Conservation (phyloP, 805 yeast genomes). For the Clavispora santaluciae region DNA sequence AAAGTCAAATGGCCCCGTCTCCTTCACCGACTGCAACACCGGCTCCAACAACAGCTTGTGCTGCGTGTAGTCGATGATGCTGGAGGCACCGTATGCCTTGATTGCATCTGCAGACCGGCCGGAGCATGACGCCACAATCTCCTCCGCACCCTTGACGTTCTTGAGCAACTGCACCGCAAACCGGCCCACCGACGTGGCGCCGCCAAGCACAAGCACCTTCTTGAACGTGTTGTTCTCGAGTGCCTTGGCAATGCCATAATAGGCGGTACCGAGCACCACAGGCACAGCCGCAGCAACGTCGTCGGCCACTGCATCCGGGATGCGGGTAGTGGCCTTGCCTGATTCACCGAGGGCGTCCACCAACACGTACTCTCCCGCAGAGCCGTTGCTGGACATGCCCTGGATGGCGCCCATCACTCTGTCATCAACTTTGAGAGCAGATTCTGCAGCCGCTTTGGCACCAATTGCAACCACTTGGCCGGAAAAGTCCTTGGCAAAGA, state of each 20-base stretch:
- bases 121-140: conserved; percentile 56
- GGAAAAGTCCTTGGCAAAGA: conserved; percentile 30
- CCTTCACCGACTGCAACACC: conserved; percentile 30
- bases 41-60: conserved; percentile 29
- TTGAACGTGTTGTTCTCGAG: conserved; percentile 34
- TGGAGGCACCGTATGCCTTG: conserved; percentile 51
- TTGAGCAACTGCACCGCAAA: conserved; percentile 54
- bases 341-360: conserved; percentile 27
- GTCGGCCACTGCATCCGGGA: conserved; percentile 41
- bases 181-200: conserved; percentile 65
- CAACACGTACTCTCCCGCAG: conserved; percentile 44
- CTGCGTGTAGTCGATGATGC: conserved; percentile 52
- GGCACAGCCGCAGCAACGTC: conserved; percentile 66
- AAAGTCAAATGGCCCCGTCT: conserved; percentile 46
- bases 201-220: conserved; percentile 64
- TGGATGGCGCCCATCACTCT: conserved; percentile 24
- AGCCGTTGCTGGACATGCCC: conserved; percentile 26
- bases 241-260: conserved; percentile 26
- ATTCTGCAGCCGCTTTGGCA: conserved; percentile 14
- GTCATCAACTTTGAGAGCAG: conserved; percentile 24
- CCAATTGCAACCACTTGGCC: conserved; percentile 33
- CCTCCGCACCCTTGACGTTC: conserved; percentile 34
- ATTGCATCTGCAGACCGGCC: conserved; percentile 42
- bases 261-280: conserved; percentile 62
- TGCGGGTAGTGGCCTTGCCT: conserved; percentile 38